Percentiles rank a stretch among this genome's conserved stretches.
Evolutionary conservation across 1,139 yeast genomes (phyloP).

Genomic region (Debaryomyces nepalensis): DNA sequence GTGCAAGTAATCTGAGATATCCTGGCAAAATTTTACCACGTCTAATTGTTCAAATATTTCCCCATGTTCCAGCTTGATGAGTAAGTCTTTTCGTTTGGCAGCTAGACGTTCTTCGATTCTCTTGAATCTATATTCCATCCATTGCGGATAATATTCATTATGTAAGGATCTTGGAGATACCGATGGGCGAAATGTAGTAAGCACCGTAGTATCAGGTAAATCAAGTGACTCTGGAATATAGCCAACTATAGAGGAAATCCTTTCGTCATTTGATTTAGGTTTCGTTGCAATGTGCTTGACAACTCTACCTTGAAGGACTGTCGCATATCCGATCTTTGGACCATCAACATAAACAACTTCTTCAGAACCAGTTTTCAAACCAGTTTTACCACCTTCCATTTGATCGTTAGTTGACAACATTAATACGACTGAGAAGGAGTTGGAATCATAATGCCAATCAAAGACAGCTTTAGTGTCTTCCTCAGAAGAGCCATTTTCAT

Average conservation of each 20-base stretch:
- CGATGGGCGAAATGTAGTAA: slow-evolving; percentile 48
- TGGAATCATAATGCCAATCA: slow-evolving; percentile 39
- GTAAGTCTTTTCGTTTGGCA: slow-evolving; percentile 25
- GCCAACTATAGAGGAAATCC: slow-evolving; percentile 47
- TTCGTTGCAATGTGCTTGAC: slow-evolving; percentile 38
- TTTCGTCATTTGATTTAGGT: slow-evolving; percentile 36
- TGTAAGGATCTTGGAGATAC: slow-evolving; percentile 41
- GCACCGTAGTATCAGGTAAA: slow-evolving; percentile 43
- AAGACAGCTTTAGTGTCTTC: slow-evolving; percentile 14
- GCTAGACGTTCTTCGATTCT: slow-evolving; percentile 40
- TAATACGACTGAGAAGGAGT: slow-evolving; percentile 34
- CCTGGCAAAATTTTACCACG: slow-evolving; percentile 22
- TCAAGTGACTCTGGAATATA: slow-evolving; percentile 47
- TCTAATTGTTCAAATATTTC: slow-evolving; percentile 25
- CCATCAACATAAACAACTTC: slow-evolving; percentile 32
- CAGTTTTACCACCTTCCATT: slow-evolving; percentile 41
- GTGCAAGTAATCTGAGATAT: slow-evolving; percentile 26
- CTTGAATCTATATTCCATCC: slow-evolving; percentile 46
- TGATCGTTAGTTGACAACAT: slow-evolving; percentile 34
- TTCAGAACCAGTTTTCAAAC: slow-evolving; percentile 35
- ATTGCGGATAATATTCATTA: slow-evolving; percentile 50
- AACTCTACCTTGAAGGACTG: slow-evolving; percentile 41
- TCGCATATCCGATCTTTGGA: slow-evolving; percentile 38
- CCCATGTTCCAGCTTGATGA: slow-evolving; percentile 19
- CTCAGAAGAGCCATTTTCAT: slow-evolving; percentile 10